Evolutionary conservation across 106 monocot genomes (phyloP), one percentile per base, ranked within the genome.

Genomic region (Hemerocallis citrina): DNA sequence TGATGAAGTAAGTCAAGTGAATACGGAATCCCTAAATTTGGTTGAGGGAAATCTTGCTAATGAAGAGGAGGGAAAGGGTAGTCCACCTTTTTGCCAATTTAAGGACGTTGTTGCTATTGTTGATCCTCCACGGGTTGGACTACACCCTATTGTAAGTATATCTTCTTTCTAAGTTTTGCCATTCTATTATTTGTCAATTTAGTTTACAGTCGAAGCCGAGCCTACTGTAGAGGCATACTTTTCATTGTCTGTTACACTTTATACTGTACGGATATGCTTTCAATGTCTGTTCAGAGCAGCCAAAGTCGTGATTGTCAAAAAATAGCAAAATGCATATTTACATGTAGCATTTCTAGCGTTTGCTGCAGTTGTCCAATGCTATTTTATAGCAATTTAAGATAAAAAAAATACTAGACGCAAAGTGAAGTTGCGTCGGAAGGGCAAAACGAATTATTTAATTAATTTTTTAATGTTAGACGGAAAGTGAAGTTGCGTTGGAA

Each of bases 111-210:
- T 98, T 21, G 96, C 85, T 34, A 91, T 98, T 57, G 91, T 98
- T 61, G 96, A 98, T 65, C 96, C 96, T 31, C 96, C 96, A 48
- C 75, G 96, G 11, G 76, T 70, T 63, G 96, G 91, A 43, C 91
- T 91, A 50, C 96, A 98, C 54, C 87, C 90, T 33, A 68, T 63
- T 32, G 96, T 98, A 76, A 84, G 86, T 78, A 71, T 25, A 39
- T 0, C 2, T 39, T 0, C n/a, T n/a, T 15, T 59, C 22, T 31
- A 39, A 31, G 16, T 4, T 23, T 22, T 23, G 7, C 24, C 14
- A 15, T 23, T 49, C 7, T 23, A 23, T 15, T 49, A 32, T 1
- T 54, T 54, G 11, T 51, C 14, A 46, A n/a, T n/a, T n/a, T n/a
- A n/a, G 42, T 7, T 24, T 41, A 20, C 27, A 1, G 29, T 41